Evolutionary conservation across 257 asterid species (phyloP).

Genomic region (Cruciata laevipes): DNA sequence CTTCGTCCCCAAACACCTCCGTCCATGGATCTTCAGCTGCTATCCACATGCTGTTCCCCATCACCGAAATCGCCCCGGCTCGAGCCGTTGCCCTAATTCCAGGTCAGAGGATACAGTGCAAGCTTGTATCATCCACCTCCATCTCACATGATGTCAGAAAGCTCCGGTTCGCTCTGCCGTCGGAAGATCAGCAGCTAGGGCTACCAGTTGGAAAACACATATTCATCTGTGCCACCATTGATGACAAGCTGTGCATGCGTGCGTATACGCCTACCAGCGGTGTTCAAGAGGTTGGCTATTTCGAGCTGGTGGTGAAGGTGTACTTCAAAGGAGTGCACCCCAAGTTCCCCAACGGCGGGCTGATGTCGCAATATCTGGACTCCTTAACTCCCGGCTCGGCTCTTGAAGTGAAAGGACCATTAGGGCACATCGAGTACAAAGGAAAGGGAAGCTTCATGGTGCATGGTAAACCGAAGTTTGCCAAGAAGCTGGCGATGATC

Average conservation of each 20-base stretch:
- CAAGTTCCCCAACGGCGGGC: slow-evolving; percentile 78
- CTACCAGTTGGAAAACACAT: slow-evolving; percentile 82
- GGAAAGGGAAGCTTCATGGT: slow-evolving; percentile 58
- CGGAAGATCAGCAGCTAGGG: slow-evolving; percentile 62
- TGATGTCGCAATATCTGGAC: slow-evolving; percentile 75
- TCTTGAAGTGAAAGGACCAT: slow-evolving; percentile 74
- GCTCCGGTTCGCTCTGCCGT: slow-evolving; percentile 61
- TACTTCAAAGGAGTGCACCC: slow-evolving; percentile 71
- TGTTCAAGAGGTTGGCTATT: slow-evolving; percentile 54
- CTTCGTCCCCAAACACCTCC: slow-evolving; percentile 60
- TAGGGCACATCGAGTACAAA: slow-evolving; percentile 82
- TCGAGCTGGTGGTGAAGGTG: slow-evolving; percentile 70
- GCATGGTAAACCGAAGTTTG: slow-evolving; percentile 54
- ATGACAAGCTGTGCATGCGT: slow-evolving; percentile 80
- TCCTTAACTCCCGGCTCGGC: slow-evolving; percentile 39
- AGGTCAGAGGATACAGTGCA: slow-evolving; percentile 63
- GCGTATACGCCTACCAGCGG: slow-evolving; percentile 86
- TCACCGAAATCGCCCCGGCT: slow-evolving; percentile 33
- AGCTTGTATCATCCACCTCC: slow-evolving; percentile 41
- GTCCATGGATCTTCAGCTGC: slow-evolving; percentile 55
- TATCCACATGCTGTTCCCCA: slow-evolving; percentile 33
- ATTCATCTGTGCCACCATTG: slow-evolving; percentile 54
- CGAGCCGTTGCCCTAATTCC: slow-evolving; percentile 50
- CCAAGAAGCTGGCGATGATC: slow-evolving; percentile 69
- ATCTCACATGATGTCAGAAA: slow-evolving; percentile 70